Conservation (phyloP, 768 basidiomycete genomes). For the Tulasnella sp. region DNA sequence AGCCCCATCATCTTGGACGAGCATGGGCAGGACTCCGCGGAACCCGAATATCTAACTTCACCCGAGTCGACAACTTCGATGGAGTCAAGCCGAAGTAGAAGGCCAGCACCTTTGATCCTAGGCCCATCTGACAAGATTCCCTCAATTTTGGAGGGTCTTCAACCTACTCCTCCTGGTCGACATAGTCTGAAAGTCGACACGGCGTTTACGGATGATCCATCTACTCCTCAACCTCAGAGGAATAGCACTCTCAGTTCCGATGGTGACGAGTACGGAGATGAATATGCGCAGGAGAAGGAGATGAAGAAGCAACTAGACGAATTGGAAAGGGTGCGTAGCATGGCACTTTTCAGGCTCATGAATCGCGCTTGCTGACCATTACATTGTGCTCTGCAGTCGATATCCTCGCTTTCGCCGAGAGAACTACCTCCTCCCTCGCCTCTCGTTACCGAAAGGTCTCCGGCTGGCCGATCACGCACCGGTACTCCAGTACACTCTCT, state of each 20-base stretch:
- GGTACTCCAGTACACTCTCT: background rate
- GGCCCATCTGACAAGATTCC: slow-evolving; percentile 21
- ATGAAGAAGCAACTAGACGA: slow-evolving; percentile 28
- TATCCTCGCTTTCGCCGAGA: slow-evolving; percentile 16
- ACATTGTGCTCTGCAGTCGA: background rate
- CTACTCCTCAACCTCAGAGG: background rate
- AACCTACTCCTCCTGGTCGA: slow-evolving; percentile 15
- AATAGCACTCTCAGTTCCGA: background rate
- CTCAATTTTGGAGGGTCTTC: slow-evolving; percentile 20
- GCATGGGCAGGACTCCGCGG: background rate
- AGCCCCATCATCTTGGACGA: slow-evolving; percentile 15
- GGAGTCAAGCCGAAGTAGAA: slow-evolving; percentile 6
- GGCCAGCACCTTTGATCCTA: slow-evolving; percentile 17
- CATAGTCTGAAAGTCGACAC: background rate
- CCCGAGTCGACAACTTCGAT: slow-evolving; percentile 11
- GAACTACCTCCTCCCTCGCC: slow-evolving; percentile 5
- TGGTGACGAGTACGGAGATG: background rate
- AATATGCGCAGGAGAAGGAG: slow-evolving; percentile 19
- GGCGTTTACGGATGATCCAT: slow-evolving; percentile 6
- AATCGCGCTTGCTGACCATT: background rate
- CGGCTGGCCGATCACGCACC: slow-evolving; percentile 8
- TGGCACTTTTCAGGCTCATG: background rate
- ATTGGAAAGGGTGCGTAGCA: slow-evolving; percentile 24
- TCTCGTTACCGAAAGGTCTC: slow-evolving; percentile 6
- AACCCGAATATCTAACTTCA: background rate